Evolutionary conservation across 345 rosid species (phyloP).

Genomic region (Eucalyptus lansdowneana): DNA sequence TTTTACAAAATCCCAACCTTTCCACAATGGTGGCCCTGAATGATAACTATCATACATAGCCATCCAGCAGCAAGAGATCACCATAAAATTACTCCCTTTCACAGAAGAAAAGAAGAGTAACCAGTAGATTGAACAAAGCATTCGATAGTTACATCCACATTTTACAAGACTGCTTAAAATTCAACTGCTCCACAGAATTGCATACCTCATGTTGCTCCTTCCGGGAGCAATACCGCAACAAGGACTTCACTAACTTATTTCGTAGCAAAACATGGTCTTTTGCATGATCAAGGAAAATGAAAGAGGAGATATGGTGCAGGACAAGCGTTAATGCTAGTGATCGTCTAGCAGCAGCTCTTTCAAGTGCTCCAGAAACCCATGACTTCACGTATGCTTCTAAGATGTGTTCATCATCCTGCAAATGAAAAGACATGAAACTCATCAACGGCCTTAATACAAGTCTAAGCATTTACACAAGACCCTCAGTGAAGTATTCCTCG

Average conservation of each 20-base stretch:
- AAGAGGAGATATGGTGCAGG: constrained; percentile 56
- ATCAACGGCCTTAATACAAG: neutral
- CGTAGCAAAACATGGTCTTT: constrained; percentile 17
- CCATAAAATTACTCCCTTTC: neutral
- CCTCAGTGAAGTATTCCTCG: neutral
- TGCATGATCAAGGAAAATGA: constrained; percentile 25
- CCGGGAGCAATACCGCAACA: constrained; percentile 56
- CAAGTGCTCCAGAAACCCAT: constrained; percentile 72
- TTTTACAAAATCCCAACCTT: neutral
- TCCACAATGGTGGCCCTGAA: neutral
- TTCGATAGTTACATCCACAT: neutral
- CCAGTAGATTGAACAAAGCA: neutral
- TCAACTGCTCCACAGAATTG: neutral
- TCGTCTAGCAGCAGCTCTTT: constrained; percentile 52
- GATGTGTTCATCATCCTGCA: constrained; percentile 61
- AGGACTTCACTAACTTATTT: constrained; percentile 51
- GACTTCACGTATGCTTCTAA: constrained; percentile 70
- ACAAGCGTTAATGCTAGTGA: constrained; percentile 48
- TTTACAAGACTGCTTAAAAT: neutral
- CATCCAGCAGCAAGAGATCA: no score
- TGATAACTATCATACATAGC: no score
- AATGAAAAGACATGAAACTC: neutral
- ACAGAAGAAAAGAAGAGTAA: neutral
- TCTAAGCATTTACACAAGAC: neutral
- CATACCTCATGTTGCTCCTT: constrained; percentile 58